Conservation (phyloP, 2,329 filamentous ascomycete genomes). For the Onygenales sp. region DNA sequence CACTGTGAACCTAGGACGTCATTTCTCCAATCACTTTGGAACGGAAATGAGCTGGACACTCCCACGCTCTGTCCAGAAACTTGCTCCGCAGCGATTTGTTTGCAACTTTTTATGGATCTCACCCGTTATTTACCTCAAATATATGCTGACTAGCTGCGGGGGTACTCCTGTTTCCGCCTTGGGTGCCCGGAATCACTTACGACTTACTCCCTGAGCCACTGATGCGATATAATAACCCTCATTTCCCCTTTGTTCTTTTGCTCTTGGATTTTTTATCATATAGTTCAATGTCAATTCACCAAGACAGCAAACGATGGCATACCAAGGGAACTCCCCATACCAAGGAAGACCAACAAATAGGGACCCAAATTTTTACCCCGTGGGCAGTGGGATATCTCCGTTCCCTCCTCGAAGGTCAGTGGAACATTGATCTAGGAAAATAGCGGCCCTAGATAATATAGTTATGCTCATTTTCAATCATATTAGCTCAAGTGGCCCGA, state of each 20-base stretch:
- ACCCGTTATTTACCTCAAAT: too few species aligned
- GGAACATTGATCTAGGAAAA: not conserved
- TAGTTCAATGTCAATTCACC: conserved; percentile 3
- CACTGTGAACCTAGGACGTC: not conserved
- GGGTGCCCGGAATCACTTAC: not conserved
- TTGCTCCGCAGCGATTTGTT: too few species aligned
- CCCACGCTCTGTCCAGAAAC: not conserved
- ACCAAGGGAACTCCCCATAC: conserved; percentile 9
- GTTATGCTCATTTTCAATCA: conserved; percentile 6
- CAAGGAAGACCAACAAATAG: conserved; percentile 4
- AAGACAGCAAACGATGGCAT: conserved; percentile 8
- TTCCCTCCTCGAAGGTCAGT: conserved; percentile 13
- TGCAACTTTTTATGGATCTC: too few species aligned
- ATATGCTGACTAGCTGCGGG: not conserved
- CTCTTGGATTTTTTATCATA: not conserved
- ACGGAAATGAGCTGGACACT: not conserved
- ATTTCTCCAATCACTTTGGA: not conserved
- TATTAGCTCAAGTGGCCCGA: conserved; percentile 6
- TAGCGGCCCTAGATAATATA: not conserved
- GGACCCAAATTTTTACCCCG: conserved; percentile 8
- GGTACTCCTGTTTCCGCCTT: not conserved
- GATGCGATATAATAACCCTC: not conserved
- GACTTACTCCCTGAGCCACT: not conserved
- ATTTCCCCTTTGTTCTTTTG: not conserved
- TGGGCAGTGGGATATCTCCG: conserved; percentile 5